Percentiles rank a stretch among this genome's conserved stretches.
Evolutionary conservation across 2,329 filamentous ascomycete genomes (phyloP).

Genomic region (Ophiostoma perfectum): DNA sequence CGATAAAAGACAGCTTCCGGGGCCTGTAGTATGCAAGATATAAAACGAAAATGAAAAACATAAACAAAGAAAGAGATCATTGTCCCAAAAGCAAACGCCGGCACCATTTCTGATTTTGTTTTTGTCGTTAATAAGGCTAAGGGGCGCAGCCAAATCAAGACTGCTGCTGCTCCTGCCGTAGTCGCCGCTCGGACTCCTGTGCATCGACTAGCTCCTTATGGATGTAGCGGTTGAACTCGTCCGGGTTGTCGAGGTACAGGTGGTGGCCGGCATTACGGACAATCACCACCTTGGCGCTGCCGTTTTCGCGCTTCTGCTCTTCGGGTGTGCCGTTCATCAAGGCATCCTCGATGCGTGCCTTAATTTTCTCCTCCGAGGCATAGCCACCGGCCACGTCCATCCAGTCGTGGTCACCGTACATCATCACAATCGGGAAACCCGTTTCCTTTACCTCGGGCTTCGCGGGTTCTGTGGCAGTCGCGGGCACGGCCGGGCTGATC

Average conservation of each 20-base stretch:
- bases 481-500: slow-evolving; percentile 33
- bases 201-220: slow-evolving; percentile 51
- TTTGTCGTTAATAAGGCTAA: not conserved
- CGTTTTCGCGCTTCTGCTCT: slow-evolving; percentile 67
- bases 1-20: not conserved
- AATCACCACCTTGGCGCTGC: slow-evolving; percentile 74
- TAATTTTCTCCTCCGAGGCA: slow-evolving; percentile 72
- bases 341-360: slow-evolving; percentile 56
- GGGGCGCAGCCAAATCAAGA: not conserved
- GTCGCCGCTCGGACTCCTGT: slow-evolving; percentile 28
- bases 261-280: slow-evolving; percentile 59
- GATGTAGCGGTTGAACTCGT: slow-evolving; percentile 52
- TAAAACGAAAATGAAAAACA: not conserved
- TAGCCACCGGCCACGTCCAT: slow-evolving; percentile 90
- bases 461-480: slow-evolving; percentile 28
- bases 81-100: slow-evolving; percentile 10
- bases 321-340: slow-evolving; percentile 59
- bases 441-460: slow-evolving; percentile 44
- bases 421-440: slow-evolving; percentile 78
- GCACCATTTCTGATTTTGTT: slow-evolving; percentile 4
- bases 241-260: slow-evolving; percentile 55
- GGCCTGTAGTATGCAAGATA: slow-evolving; percentile 6
- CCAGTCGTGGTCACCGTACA: slow-evolving; percentile 98
- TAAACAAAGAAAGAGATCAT: not conserved
- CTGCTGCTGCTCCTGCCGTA: slow-evolving; percentile 18